Evolutionary conservation across 352 stramenopile genomes (phyloP), one percentile per base, ranked within the genome.

Genomic region (Globisporangium orthogonon): DNA sequence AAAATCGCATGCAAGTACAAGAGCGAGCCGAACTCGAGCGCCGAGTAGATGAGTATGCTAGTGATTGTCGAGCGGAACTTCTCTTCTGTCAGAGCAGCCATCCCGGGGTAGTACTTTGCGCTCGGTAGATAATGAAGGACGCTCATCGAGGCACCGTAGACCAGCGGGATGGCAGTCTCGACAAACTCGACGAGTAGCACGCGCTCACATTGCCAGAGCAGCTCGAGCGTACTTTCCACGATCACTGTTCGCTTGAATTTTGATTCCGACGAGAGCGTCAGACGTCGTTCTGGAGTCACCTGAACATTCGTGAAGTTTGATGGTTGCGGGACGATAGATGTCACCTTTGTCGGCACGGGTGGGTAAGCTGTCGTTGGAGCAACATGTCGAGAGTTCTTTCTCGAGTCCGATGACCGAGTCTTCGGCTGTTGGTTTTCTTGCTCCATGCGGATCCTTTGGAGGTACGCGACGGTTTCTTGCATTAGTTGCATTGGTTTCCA

Each of bases 181-280:
- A 76, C 55, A 37, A 69, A 74, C 56, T 78, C 67, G 18, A 62
- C 58, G 35, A 76, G 54, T 17, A 76, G 43, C 15, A 73, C 35
- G 37, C 71, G 73, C 48, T 76, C 68, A 0, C 52, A 65, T 14
- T 68, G 58, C 53, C 74, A 78, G 14, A 79, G 62, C 9, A 66
- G 48, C 17, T 68, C 58, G 9, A 73, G 58, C 2, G 60, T 53
- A 7, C 30, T 59, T 5, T 46, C 31, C 54, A 59, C 14, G 4
- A 59, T 5, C 5, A 33, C 18, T 0, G 30, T 52, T 23, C 7
- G 31, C 31, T 52, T 30, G 2, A 28, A 6, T 15, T 49, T 56
- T 23, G 39, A 14, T 13, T 51, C 3, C 1, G 28, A n/a, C 33
- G 4, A 17, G 37, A 13, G 37, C 13, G 2, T 13, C 11, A 13